Conservation (phyloP, 176 grass and related monocot genomes). For the Triticum turgidum region DNA sequence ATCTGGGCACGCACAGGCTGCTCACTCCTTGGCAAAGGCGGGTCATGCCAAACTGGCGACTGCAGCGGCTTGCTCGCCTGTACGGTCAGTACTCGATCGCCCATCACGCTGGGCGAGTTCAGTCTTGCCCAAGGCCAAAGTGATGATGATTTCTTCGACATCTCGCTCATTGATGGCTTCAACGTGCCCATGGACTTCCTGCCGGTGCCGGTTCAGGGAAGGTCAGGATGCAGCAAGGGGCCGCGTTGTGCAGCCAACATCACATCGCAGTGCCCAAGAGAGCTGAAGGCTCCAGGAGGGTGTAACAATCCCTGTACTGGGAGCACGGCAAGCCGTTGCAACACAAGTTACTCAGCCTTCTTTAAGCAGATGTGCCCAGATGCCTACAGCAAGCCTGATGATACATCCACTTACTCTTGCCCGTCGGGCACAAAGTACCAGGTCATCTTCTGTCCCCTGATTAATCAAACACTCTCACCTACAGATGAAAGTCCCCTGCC, state of each 20-base stretch:
- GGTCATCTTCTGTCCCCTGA: slow-evolving; percentile 41
- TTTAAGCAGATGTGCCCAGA: slow-evolving; percentile 32
- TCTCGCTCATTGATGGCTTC: slow-evolving; percentile 44
- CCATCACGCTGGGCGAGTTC: slow-evolving; percentile 33
- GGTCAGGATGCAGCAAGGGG: slow-evolving; percentile 1
- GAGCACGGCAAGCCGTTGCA: not conserved
- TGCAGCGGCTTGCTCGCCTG: slow-evolving; percentile 22
- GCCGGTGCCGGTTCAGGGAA: not conserved
- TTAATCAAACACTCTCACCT: not conserved
- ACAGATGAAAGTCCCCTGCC: not conserved
- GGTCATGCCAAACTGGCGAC: not conserved
- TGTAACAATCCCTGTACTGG: slow-evolving; percentile 22
- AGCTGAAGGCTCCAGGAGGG: slow-evolving; percentile 21
- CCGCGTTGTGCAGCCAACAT: not conserved
- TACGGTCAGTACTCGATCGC: not conserved
- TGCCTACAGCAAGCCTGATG: slow-evolving; percentile 17
- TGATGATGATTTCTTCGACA: slow-evolving; percentile 29
- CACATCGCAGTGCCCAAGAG: slow-evolving; percentile 26
- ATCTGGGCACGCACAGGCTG: slow-evolving; percentile 31
- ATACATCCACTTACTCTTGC: slow-evolving; percentile 22
- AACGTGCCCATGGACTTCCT: slow-evolving; percentile 56
- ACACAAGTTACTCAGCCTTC: slow-evolving; percentile 3
- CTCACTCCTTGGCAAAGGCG: not conserved
- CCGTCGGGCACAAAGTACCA: slow-evolving; percentile 31
- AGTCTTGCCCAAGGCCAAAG: not conserved